These are phyloP conservation scores for Termitomyces heimii DNA, from an alignment of 768 basidiomycete species.

Conservation along the genomic window DNA sequence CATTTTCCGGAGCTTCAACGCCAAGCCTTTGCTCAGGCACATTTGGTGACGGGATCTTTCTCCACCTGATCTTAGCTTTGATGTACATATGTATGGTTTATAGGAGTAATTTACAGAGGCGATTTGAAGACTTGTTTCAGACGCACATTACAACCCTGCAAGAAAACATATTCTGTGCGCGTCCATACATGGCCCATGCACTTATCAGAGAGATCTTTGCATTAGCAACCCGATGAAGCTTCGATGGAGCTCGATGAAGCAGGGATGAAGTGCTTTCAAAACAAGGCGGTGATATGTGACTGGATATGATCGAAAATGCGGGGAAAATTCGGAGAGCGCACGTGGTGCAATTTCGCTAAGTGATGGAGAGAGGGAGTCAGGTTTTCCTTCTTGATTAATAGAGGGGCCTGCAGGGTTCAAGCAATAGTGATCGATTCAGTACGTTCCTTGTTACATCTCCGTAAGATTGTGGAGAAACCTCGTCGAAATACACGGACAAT, in stretches of 20 bases:
- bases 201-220: not conserved
- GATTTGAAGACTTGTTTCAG: not conserved
- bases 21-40: not conserved
- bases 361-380: not conserved
- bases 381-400: not conserved
- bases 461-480: conserved; percentile 21
- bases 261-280: not conserved
- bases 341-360: conserved; percentile 10
- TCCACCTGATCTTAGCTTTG: not conserved
- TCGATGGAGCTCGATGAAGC: not conserved
- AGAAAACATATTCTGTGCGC: not conserved
- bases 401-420: not conserved
- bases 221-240: not conserved
- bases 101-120: not conserved
- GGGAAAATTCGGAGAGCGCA: conserved; percentile 12
- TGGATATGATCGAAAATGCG: conserved; percentile 6
- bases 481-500: conserved; percentile 20
- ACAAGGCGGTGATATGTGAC: not conserved
- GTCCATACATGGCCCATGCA: not conserved
- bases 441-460: conserved; percentile 6
- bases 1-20: not conserved
- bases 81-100: not conserved
- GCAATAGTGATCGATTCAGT: not conserved
- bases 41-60: not conserved
- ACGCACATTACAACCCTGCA: not conserved